phyloP scores from a whole-genome alignment of 176 grass and related monocot genomes.

The Bromus sterilis region DNA sequence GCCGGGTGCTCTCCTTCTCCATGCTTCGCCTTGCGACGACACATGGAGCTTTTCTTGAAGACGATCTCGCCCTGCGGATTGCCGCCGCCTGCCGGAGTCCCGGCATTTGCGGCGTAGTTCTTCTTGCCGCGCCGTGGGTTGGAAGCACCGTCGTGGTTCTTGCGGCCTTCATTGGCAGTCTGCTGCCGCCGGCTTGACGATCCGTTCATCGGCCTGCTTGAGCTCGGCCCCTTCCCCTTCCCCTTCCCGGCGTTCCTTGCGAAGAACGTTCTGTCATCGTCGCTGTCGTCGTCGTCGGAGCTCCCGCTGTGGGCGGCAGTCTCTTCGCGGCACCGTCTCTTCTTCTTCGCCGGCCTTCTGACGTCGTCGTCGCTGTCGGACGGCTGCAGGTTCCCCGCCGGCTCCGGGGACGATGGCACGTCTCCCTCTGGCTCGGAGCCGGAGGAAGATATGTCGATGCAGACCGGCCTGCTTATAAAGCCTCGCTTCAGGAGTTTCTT shows the following conservation, averaged over 20 bases:
- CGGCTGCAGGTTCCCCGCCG: too few species aligned
- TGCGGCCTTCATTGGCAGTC: neutral
- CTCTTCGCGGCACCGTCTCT: neutral
- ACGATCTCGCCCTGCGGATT: constrained; percentile 1
- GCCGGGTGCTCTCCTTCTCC: neutral
- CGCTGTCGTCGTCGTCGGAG: neutral
- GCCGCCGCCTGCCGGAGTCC: neutral
- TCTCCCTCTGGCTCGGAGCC: constrained; percentile 9
- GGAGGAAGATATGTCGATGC: constrained; percentile 4
- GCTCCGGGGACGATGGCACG: too few species aligned
- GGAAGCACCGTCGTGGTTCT: neutral
- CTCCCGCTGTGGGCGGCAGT: neutral
- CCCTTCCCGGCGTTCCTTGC: neutral
- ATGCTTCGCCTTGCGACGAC: neutral
- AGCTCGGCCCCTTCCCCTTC: neutral
- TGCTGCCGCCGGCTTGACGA: neutral
- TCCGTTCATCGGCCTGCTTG: neutral
- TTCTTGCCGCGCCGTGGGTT: neutral
- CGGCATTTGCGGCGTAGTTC: neutral
- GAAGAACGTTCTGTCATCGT: neutral
- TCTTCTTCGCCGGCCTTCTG: neutral
- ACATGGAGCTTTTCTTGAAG: constrained; percentile 16
- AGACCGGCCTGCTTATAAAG: neutral
- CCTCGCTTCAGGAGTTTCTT: constrained; percentile 22
- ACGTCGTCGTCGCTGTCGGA: neutral